A percentile compares a stretch with the other conserved stretches of the same genome.
These are phyloP conservation scores for Exserohilum turcica DNA, from an alignment of 2,329 filamentous ascomycete species.

Conservation along the genomic window DNA sequence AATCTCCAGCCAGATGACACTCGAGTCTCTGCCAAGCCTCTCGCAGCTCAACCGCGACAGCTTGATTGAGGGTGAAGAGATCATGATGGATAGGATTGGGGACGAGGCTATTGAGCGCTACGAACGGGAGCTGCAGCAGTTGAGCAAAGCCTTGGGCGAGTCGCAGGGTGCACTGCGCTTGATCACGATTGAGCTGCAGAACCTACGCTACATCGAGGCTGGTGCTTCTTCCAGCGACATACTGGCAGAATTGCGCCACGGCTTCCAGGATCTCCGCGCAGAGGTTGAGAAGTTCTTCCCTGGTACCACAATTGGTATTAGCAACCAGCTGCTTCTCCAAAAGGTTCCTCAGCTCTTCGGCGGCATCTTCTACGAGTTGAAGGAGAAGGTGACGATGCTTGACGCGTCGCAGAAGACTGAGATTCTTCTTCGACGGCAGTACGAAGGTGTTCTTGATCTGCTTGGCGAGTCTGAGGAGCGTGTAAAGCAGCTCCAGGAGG, in stretches of 20 bases:
- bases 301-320: slow-evolving; percentile 43
- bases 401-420: slow-evolving; percentile 45
- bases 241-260: slow-evolving; percentile 48
- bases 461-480: slow-evolving; percentile 42
- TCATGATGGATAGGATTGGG: slow-evolving; percentile 32
- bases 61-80: slow-evolving; percentile 30
- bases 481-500: slow-evolving; percentile 44
- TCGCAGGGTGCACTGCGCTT: slow-evolving; percentile 50
- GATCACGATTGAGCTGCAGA: slow-evolving; percentile 51
- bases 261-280: slow-evolving; percentile 49
- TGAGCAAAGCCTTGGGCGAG: slow-evolving; percentile 47
- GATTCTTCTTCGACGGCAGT: slow-evolving; percentile 46
- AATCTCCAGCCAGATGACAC: slow-evolving; percentile 38
- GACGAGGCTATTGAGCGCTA: slow-evolving; percentile 46
- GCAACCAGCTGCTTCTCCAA: slow-evolving; percentile 48
- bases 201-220: slow-evolving; percentile 48
- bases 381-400: slow-evolving; percentile 35
- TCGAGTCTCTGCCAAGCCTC: slow-evolving; percentile 31
- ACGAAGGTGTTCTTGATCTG: slow-evolving; percentile 35
- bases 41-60: slow-evolving; percentile 36
- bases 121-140: slow-evolving; percentile 49
- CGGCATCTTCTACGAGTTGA: slow-evolving; percentile 44
- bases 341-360: slow-evolving; percentile 46
- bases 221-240: slow-evolving; percentile 43
- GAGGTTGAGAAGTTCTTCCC: slow-evolving; percentile 51